Percentiles rank a stretch among this genome's conserved stretches.
Evolutionary conservation across 306 rosid genomes (phyloP).

Genomic region (Dalbergia oliveri): DNA sequence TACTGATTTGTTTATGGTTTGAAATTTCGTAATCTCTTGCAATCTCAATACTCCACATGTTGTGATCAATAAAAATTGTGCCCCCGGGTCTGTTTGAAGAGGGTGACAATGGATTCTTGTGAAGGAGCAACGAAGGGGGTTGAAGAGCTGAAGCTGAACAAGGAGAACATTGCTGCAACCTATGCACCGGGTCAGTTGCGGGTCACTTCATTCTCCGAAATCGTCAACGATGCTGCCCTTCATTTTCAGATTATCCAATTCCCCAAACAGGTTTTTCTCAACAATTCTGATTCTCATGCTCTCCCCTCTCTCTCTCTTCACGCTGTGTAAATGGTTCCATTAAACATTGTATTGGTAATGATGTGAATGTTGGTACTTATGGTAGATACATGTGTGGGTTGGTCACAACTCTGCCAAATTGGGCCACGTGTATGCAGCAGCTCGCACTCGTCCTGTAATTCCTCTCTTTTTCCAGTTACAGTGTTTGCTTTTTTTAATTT

Average conservation of each 20-base stretch:
- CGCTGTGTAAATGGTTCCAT: not conserved
- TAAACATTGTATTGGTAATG: constrained; percentile 22
- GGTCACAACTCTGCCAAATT: constrained; percentile 84
- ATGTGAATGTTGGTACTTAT: constrained; percentile 12
- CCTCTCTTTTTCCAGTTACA: not conserved
- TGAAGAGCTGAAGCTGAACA: constrained; percentile 40
- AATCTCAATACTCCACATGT: too few relatives aligned
- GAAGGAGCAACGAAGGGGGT: constrained; percentile 38
- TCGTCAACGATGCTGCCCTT: constrained; percentile 66
- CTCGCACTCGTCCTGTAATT: constrained; percentile 80
- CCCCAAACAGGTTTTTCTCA: constrained; percentile 67
- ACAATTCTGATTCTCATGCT: not conserved
- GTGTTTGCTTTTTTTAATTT: not conserved
- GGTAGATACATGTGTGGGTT: constrained; percentile 85
- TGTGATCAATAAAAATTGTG: too few relatives aligned
- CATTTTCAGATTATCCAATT: constrained; percentile 87
- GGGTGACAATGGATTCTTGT: constrained; percentile 45
- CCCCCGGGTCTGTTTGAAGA: too few relatives aligned
- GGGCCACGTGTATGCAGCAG: constrained; percentile 87
- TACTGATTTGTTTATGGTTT: too few relatives aligned
- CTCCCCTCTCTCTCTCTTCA: too few relatives aligned
- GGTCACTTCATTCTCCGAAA: constrained; percentile 71
- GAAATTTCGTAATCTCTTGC: too few relatives aligned
- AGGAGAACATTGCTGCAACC: not conserved
- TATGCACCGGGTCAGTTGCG: constrained; percentile 46